phyloP scores from a whole-genome alignment of 768 basidiomycete genomes.

The Boletus insuetus region DNA sequence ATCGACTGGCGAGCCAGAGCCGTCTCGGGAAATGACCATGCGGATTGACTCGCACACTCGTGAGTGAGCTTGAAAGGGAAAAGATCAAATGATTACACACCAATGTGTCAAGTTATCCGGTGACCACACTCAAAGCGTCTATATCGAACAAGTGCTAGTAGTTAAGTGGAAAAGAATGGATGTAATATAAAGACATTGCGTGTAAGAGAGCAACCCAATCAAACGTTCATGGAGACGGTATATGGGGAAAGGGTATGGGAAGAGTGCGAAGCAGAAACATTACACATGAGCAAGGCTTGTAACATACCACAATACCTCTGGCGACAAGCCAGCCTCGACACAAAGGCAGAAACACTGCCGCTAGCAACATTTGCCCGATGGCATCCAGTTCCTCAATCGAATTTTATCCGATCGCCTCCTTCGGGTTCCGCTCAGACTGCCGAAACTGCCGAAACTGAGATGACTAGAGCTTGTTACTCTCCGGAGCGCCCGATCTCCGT shows the following conservation, averaged over 20 bases:
- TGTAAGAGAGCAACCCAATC: constrained; percentile 4
- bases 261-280: constrained; percentile 8
- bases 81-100: neutral
- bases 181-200: constrained; percentile 10
- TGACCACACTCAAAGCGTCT: constrained; percentile 12
- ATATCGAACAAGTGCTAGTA: constrained; percentile 22
- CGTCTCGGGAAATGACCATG: neutral
- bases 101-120: neutral
- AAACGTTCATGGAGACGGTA: constrained; percentile 16
- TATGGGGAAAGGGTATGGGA: constrained; percentile 26
- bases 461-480: constrained; percentile 90
- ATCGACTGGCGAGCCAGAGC: neutral
- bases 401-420: constrained; percentile 57
- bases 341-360: neutral
- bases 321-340: neutral
- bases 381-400: constrained; percentile 60
- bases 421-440: constrained; percentile 70
- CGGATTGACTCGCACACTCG: neutral
- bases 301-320: constrained; percentile 17
- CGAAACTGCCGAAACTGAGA: constrained; percentile 85
- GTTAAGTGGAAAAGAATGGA: constrained; percentile 14
- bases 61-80: neutral
- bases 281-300: constrained; percentile 2
- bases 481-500: constrained; percentile 89
- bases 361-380: constrained; percentile 66